A percentile compares a stretch with the other conserved stretches of the same genome.
Evolutionary conservation across 129 eudicot species (phyloP).

Genomic region (Kitagawia praeruptora): DNA sequence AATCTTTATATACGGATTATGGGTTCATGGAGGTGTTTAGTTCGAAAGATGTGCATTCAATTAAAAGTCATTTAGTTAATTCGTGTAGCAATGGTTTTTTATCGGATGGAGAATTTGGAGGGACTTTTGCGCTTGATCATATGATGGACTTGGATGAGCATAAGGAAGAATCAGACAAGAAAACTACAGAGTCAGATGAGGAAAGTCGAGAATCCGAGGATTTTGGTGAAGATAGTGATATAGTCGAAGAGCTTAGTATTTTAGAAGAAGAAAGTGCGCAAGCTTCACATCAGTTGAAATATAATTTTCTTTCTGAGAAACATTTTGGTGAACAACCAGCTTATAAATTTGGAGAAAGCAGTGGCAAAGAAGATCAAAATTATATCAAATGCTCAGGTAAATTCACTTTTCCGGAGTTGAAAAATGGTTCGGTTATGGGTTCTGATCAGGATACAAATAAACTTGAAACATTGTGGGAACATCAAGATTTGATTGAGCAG

Average conservation of each 20-base stretch:
- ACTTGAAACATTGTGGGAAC: conserved; percentile 91
- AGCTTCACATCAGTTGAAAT: background rate
- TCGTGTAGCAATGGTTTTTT: conserved; percentile 56
- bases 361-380: conserved; percentile 10
- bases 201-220: conserved; percentile 12
- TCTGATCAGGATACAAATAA: conserved; percentile 39
- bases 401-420: conserved; percentile 14
- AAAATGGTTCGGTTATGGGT: conserved; percentile 21
- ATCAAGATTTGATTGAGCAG: conserved; percentile 91
- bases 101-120: conserved; percentile 57
- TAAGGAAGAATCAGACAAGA: background rate
- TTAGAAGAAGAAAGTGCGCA: conserved; percentile 11
- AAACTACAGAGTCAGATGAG: conserved; percentile 11
- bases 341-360: background rate
- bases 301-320: conserved; percentile 35
- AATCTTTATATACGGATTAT: conserved; percentile 20
- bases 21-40: conserved; percentile 23
- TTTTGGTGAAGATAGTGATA: conserved; percentile 17
- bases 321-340: conserved; percentile 30
- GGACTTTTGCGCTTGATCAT: conserved; percentile 21
- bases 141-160: conserved; percentile 9
- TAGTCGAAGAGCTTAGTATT: conserved; percentile 20
- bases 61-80: conserved; percentile 30
- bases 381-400: background rate
- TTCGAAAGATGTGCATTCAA: conserved; percentile 17